Base-by-base conservation (phyloP, 345 rosid species). In the Rhizophora mangle region DNA sequence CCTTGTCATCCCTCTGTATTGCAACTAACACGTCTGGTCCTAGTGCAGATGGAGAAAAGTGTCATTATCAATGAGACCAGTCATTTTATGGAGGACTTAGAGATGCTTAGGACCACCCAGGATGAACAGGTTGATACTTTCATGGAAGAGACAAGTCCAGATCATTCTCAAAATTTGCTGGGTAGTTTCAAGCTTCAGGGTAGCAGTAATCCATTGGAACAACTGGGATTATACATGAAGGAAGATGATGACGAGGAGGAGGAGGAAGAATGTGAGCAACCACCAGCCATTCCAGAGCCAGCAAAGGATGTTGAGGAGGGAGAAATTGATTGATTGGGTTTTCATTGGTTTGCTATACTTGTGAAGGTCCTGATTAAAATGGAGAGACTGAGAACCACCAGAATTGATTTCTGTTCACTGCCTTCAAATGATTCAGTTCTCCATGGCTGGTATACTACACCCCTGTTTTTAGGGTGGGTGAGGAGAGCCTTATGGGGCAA, bases 1-100 rank as follows among this genome's bases (percentile, higher is more conserved):
- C 37, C 10, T 34, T 34, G 7, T 34, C 37, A 34, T 30, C 34
- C 46, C 8, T 61, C 3, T 16, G 59, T 20, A 53, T 59, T 31
- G 30, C 31, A 61, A 76, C 34, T 31, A 60, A 24, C 21, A 36
- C 31, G 31, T 27, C 32, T 53, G 71, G 66, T 21, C 69, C 11
- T 66, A 24, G 11, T 79, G 72, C 90, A 94, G 98, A 88, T 94
- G 90, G 96, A 94, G 72, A 94, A 88, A 84, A 94, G 95, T 0
- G 98, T 94, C 59, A 94, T 88, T 31, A 94, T 94, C 72, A 88
- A 89, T 29, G 97, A 88, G 80, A 89, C 82, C 68, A 77, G 93
- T 74, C 83, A 74, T 61, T 88, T 89, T 74, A 81, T 94, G 89
- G 82, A 91, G 85, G 96, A 94, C 73, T 71, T 94, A 52, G 91